Base-by-base conservation (phyloP, 116 monocot species). In the Phalaenopsis hybrid region DNA sequence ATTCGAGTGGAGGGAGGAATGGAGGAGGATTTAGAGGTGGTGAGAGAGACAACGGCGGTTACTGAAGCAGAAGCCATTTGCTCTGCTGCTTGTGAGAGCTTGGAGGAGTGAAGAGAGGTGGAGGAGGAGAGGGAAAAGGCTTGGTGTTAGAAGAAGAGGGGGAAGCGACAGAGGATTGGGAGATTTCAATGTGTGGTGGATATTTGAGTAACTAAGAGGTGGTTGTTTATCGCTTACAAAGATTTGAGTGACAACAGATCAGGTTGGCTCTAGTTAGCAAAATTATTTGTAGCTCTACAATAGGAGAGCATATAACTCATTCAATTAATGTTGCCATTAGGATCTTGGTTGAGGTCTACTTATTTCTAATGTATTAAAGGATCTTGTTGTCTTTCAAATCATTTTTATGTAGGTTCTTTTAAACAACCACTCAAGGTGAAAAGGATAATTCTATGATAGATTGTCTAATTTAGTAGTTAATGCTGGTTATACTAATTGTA, bases 1-100 rank as follows among this genome's bases (percentile, higher is more conserved):
- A 78, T 55, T n/a, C 78, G 84, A 61, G 80, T 25, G 74, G 83
- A 61, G 41, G 79, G 67, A 44, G 48, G 11, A 63, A 75, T 31
- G 74, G 86, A 75, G 4, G 88, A 75, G 16, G 82, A 79, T 44
- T 82, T 82, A 70, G 85, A 83, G n/a, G 84, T 79, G 3, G 81
- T 79, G 51, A 85, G 67, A 12, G 86, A 81, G 31, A 88, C 81
- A 15, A 86, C 81, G 48, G 85, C 81, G 11, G 91, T 86, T 16
- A 88, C 44, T 68, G 88, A 80, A 79, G 87, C 84, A 57, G 85
- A 81, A 8, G 88, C 88, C 85, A 85, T 85, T 76, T 5, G n/a
- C 44, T 48, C 33, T 57, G 80, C 11, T 52, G 21, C 17, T 78
- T 28, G 18, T 77, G 34, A 34, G 68, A 44, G 50, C 43, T 45